phyloP scores from a whole-genome alignment of 75 land plant species.

The Cupressus sempervirens region DNA sequence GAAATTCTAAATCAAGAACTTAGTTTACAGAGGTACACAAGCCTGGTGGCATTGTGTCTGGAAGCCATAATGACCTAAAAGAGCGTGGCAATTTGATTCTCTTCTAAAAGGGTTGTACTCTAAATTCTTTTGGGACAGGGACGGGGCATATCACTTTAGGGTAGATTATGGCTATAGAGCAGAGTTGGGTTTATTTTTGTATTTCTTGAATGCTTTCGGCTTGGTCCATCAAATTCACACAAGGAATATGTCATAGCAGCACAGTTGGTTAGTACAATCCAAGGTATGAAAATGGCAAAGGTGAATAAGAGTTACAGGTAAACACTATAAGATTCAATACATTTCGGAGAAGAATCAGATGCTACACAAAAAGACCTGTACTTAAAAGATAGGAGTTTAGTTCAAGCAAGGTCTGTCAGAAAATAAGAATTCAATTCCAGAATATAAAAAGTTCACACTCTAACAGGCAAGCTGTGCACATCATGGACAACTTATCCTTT shows the following conservation, averaged over 20 bases:
- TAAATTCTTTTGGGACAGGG: not conserved
- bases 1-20: not conserved
- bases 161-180: not conserved
- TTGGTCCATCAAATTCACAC: not conserved
- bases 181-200: not conserved
- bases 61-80: not conserved
- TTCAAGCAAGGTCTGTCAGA: not conserved
- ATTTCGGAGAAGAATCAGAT: not conserved
- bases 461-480: not conserved
- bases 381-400: not conserved
- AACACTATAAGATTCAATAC: not conserved
- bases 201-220: not conserved
- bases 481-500: not conserved
- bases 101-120: not conserved
- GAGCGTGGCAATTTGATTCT: not conserved
- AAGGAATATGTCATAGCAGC: not conserved
- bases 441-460: not conserved
- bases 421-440: not conserved
- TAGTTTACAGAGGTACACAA: not conserved
- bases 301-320: not conserved
- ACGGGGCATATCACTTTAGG: not conserved
- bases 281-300: not conserved
- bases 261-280: not conserved
- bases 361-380: not conserved
- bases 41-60: not conserved